Evolutionary conservation across 2,329 filamentous ascomycete genomes (phyloP).

Genomic region (Ophiocordyceps camponoti-saundersi): DNA sequence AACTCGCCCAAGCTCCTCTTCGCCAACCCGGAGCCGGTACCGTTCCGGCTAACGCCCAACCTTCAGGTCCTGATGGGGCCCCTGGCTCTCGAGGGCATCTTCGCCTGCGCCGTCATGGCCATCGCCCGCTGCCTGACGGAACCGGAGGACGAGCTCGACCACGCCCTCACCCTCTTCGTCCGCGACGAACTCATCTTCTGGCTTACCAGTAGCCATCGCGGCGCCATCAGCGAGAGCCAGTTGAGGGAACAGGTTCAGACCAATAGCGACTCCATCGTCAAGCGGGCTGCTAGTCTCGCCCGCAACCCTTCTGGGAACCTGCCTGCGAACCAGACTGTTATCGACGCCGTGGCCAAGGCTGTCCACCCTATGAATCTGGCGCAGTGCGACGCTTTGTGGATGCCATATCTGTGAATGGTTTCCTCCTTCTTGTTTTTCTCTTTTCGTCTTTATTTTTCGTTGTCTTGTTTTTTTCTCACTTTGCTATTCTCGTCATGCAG

Average conservation of each 20-base stretch:
- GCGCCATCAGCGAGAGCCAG: constrained; percentile 38
- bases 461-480: not conserved
- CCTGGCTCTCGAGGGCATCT: constrained; percentile 89
- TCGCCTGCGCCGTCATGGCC: constrained; percentile 87
- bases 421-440: not conserved
- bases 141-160: constrained; percentile 78
- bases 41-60: constrained; percentile 93
- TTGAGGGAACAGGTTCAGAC: constrained; percentile 64
- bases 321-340: constrained; percentile 91
- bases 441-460: not conserved
- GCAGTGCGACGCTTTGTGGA: constrained; percentile 86
- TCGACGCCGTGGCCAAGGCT: constrained; percentile 82
- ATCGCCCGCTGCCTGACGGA: constrained; percentile 90
- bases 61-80: constrained; percentile 93
- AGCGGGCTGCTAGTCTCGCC: constrained; percentile 72
- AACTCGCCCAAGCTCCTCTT: constrained; percentile 72
- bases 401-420: constrained; percentile 64
- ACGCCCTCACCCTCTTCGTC: constrained; percentile 86
- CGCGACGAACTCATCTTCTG: constrained; percentile 97
- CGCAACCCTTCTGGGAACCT: constrained; percentile 63
- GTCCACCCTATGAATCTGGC: constrained; percentile 84
- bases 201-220: constrained; percentile 66
- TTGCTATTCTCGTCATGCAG: too few species aligned
- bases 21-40: constrained; percentile 87
- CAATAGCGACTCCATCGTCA: constrained; percentile 85